Evolutionary conservation across 495 filamentous ascomycete genomes (phyloP).

Genomic region (Aspergillus heteromorphus): DNA sequence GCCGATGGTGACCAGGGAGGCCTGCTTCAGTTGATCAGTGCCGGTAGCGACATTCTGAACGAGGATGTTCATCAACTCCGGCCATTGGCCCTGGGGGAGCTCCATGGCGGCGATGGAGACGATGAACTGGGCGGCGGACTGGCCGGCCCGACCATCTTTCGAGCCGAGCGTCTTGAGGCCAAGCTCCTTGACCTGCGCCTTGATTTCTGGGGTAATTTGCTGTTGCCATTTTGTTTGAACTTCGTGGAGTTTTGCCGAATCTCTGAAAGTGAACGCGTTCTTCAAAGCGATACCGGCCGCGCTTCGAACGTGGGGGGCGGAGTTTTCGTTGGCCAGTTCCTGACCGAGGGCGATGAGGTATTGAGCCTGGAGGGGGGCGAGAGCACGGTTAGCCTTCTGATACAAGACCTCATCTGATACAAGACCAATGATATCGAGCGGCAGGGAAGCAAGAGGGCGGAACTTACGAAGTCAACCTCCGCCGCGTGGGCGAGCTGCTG

Average conservation of each 20-base stretch:
- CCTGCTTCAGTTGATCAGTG: slow-evolving; percentile 80
- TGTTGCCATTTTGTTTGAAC: slow-evolving; percentile 87
- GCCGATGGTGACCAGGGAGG: slow-evolving; percentile 88
- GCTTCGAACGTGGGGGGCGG: slow-evolving; percentile 74
- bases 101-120: slow-evolving; percentile 93
- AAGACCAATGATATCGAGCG: neutral
- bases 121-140: slow-evolving; percentile 89
- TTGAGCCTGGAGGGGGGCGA: slow-evolving; percentile 54
- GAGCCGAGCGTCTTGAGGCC: slow-evolving; percentile 79
- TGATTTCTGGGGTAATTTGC: slow-evolving; percentile 70
- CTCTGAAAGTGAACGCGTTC: slow-evolving; percentile 92
- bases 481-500: slow-evolving; percentile 89
- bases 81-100: slow-evolving; percentile 88
- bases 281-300: slow-evolving; percentile 95
- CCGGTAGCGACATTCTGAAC: slow-evolving; percentile 90
- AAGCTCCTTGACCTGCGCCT: slow-evolving; percentile 79
- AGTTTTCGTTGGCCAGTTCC: slow-evolving; percentile 86
- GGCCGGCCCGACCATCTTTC: slow-evolving; percentile 70
- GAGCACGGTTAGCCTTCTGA: slow-evolving; percentile 15
- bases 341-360: slow-evolving; percentile 87
- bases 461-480: slow-evolving; percentile 88
- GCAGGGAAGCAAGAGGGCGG: slow-evolving; percentile 7
- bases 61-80: slow-evolving; percentile 82
- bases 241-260: slow-evolving; percentile 75
- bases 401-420: neutral